These are phyloP conservation scores for Phylloporus arenicola DNA, from an alignment of 768 basidiomycete species.

Conservation along the genomic window DNA sequence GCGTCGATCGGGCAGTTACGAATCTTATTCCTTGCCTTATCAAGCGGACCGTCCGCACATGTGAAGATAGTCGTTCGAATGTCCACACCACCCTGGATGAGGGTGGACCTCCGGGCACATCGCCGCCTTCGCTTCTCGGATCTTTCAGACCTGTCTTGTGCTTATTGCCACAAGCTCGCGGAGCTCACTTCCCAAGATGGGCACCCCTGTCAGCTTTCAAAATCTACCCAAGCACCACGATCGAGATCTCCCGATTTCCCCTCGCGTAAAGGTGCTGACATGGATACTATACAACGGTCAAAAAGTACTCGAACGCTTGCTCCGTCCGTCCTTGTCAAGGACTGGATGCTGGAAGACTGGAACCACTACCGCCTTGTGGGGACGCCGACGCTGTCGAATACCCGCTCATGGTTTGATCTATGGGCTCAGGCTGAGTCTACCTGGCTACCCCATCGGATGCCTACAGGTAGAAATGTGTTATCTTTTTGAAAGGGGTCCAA, in stretches of 20 bases:
- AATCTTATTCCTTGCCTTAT: conserved; percentile 26
- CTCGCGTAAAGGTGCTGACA: conserved; percentile 33
- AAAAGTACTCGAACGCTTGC: conserved; percentile 40
- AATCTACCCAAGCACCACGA: conserved; percentile 29
- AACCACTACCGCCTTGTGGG: no score
- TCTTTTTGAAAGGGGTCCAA: no score
- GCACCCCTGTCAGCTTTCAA: conserved; percentile 35
- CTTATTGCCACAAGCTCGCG: conserved; percentile 38
- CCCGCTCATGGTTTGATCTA: no score
- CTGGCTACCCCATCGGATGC: no score
- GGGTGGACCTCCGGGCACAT: conserved; percentile 39
- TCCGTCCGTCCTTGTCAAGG: conserved; percentile 37
- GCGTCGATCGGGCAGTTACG: conserved; percentile 34
- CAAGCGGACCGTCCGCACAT: conserved; percentile 28
- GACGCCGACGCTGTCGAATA: no score
- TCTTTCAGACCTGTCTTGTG: conserved; percentile 29
- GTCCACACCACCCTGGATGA: conserved; percentile 18
- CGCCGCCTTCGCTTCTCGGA: conserved; percentile 42
- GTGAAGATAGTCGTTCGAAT: conserved; percentile 29
- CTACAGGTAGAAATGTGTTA: no score
- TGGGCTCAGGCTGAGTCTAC: no score
- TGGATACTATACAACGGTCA: conserved; percentile 33
- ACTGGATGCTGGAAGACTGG: conserved; percentile 24
- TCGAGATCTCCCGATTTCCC: conserved; percentile 39
- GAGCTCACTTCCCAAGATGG: conserved; percentile 42